Percentiles rank a stretch among this genome's conserved stretches.
These are phyloP conservation scores for Drosera capensis DNA, from an alignment of 148 eudicot species.

Conservation along the genomic window DNA sequence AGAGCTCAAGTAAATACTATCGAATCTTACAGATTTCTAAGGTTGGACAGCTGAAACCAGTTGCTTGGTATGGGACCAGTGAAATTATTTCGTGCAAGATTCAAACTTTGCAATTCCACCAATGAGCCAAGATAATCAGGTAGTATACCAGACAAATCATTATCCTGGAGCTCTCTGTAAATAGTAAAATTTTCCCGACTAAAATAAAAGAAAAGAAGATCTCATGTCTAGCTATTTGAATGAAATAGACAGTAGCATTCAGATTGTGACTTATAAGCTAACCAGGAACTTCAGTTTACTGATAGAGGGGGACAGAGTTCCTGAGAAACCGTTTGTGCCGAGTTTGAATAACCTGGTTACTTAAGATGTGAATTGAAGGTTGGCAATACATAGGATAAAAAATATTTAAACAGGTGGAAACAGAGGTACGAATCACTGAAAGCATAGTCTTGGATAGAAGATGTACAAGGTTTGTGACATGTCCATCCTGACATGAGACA, in stretches of 20 bases:
- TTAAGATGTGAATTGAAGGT: too few species aligned
- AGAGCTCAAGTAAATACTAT: neutral
- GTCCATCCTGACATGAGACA: slow-evolving; percentile 67
- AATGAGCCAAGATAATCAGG: slow-evolving; percentile 61
- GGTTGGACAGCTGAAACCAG: slow-evolving; percentile 65
- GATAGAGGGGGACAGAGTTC: slow-evolving; percentile 64
- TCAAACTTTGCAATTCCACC: slow-evolving; percentile 43
- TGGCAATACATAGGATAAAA: neutral
- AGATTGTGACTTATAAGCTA: slow-evolving; percentile 49
- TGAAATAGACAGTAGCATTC: too few species aligned
- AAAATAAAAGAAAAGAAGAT: neutral
- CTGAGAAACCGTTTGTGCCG: slow-evolving; percentile 64
- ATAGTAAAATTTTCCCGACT: slow-evolving; percentile 2
- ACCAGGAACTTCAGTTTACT: slow-evolving; percentile 56
- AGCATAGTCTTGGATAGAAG: neutral
- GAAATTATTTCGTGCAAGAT: slow-evolving; percentile 60
- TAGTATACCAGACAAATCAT: slow-evolving; percentile 57
- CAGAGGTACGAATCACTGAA: neutral
- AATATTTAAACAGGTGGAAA: neutral
- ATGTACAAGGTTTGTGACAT: slow-evolving; percentile 67
- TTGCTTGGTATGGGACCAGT: slow-evolving; percentile 56
- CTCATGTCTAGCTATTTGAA: too few species aligned
- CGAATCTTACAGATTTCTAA: slow-evolving; percentile 59
- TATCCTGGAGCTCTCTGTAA: slow-evolving; percentile 70
- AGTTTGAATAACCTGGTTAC: too few species aligned